phyloP scores from a whole-genome alignment of 306 rosid genomes.

The Casuarina cunninghamiana region DNA sequence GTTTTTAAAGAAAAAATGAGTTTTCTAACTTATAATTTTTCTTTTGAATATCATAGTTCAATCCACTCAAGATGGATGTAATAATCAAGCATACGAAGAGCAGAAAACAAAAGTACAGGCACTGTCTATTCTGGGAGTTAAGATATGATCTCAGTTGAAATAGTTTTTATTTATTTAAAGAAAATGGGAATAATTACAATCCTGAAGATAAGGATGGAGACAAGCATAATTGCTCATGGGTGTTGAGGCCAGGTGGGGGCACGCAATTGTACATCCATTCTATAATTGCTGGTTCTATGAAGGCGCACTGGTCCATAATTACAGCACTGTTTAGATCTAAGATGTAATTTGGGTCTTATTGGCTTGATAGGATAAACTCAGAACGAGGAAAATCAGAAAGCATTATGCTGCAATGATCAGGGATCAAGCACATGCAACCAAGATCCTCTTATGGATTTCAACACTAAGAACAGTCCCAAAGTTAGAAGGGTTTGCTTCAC shows the following conservation, averaged over 20 bases:
- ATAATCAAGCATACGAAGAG: no score
- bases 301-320: neutral
- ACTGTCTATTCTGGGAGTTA: no score
- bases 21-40: no score
- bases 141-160: no score
- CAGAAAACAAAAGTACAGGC: no score
- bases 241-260: slow-evolving; percentile 4
- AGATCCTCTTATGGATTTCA: neutral
- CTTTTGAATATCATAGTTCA: no score
- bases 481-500: neutral
- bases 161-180: no score
- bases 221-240: slow-evolving; percentile 7
- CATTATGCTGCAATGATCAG: neutral
- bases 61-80: no score
- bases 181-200: neutral
- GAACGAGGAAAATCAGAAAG: no score
- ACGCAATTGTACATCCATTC: neutral
- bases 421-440: neutral
- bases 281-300: neutral
- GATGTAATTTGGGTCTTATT: neutral
- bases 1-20: no score
- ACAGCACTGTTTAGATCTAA: neutral
- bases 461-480: neutral
- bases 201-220: neutral
- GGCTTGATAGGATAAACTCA: neutral